phyloP scores from a whole-genome alignment of 768 basidiomycete species.

The Dacryopinax primogenitus region DNA sequence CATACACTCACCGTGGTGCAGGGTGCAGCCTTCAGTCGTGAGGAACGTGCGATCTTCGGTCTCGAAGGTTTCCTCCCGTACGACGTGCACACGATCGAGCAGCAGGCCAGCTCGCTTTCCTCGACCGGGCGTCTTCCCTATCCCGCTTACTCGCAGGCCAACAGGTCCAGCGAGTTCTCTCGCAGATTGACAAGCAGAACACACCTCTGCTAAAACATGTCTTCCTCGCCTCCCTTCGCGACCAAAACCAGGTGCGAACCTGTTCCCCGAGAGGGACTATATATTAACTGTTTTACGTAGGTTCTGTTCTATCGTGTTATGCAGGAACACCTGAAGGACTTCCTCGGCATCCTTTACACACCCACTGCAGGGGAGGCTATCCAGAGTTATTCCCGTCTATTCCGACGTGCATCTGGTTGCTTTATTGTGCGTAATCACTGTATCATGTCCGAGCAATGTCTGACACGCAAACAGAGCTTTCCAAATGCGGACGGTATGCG shows the following conservation, averaged over 20 bases:
- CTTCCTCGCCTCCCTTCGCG: constrained; percentile 46
- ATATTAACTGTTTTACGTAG: constrained; percentile 48
- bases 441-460: background rate
- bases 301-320: constrained; percentile 65
- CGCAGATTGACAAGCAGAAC: constrained; percentile 27
- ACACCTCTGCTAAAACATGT: constrained; percentile 50
- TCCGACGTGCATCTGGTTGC: constrained; percentile 63
- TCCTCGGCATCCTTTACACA: constrained; percentile 67
- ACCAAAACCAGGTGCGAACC: background rate
- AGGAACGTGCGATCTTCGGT: constrained; percentile 60
- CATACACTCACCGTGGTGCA: constrained; percentile 14
- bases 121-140: constrained; percentile 37
- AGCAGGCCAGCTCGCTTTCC: constrained; percentile 22
- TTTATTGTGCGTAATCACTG: constrained; percentile 24
- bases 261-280: background rate
- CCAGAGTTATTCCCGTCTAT: constrained; percentile 70
- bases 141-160: constrained; percentile 54
- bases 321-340: constrained; percentile 43
- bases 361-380: constrained; percentile 72
- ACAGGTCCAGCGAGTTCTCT: constrained; percentile 24
- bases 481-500: constrained; percentile 56
- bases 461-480: constrained; percentile 37
- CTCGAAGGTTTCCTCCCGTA: constrained; percentile 30
- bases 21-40: constrained; percentile 58
- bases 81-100: background rate